Base-by-base conservation (phyloP, 805 yeast species). In the Saccharomycopsis fibuligera region DNA sequence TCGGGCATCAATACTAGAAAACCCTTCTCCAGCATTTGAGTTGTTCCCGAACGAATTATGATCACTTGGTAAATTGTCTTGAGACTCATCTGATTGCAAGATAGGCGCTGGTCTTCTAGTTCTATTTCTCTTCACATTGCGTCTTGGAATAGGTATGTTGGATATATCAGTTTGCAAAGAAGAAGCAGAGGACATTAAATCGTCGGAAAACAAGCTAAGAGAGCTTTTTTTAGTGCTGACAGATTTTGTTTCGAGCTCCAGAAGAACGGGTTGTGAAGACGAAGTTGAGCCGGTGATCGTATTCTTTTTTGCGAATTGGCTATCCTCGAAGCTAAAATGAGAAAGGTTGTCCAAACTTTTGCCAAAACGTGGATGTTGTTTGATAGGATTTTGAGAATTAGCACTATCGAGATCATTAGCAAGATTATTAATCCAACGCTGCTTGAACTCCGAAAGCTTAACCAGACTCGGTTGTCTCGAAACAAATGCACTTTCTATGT, bases 111-210 rank as follows among this genome's bases (percentile, higher is more conserved):
- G 44, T n/a, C 44, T 23, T 40, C 35, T 40, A n/a, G n/a, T n/a
- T 40, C 21, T 45, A 21, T 25, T 14, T 45, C 49, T 45, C 31
- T 35, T 45, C 8, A 38, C 24, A 33, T 44, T 45, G 38, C 49
- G 25, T 38, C 27, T 38, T 4, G 49, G 49, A 30, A 45, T 31
- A 16, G 44, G 44, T 9, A 30, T n/a, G 25, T 35, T n/a, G 14
- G 9, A 14, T 4, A 17, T 22, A 21, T 40, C 44, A 19, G 41
- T 5, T 9, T 16, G 19, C 17, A 5, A 8, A 9, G 19, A 12
- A 12, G 14, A 6, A 8, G 6, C n/a, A 9, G 37, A 33, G 6
- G 17, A 33, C 9, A 33, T 8, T 5, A 16, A 8, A n/a, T 17
- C 14, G 16, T 25, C 45, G 10, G 45, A 24, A 19, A 24, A 29